A percentile compares a stretch with the other conserved stretches of the same genome.
phyloP scores from a whole-genome alignment of 2,329 filamentous ascomycete species.

The Microcyclospora pomicola region DNA sequence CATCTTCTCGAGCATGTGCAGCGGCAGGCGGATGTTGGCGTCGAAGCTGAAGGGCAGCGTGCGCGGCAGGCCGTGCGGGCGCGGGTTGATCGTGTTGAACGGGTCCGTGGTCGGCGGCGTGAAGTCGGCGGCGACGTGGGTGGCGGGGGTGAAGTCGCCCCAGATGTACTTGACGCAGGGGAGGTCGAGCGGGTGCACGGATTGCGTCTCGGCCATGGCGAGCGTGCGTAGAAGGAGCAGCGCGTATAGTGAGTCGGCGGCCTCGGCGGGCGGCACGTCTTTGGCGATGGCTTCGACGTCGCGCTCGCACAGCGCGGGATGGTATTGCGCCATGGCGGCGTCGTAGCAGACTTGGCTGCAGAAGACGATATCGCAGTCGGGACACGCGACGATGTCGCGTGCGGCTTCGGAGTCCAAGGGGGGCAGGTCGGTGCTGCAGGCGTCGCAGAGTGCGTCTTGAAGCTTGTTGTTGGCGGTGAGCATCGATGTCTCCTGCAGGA shows the following conservation, averaged over 20 bases:
- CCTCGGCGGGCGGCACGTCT: conserved; percentile 42
- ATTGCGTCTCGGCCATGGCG: conserved; percentile 47
- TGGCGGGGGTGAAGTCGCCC: conserved; percentile 41
- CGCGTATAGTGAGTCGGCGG: conserved; percentile 47
- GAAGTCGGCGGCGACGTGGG: conserved; percentile 4
- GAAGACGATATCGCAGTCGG: conserved; percentile 46
- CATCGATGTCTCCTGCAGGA: conserved; percentile 71
- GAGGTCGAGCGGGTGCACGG: conserved; percentile 44
- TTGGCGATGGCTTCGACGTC: conserved; percentile 44
- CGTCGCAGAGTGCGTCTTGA: conserved; percentile 78
- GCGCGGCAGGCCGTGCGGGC: conserved; percentile 26
- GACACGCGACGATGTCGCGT: conserved; percentile 29
- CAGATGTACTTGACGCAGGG: conserved; percentile 50
- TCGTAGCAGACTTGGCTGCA: conserved; percentile 44
- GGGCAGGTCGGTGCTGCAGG: conserved; percentile 64
- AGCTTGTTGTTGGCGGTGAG: conserved; percentile 80
- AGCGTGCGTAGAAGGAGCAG: conserved; percentile 45
- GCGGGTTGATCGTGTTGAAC: conserved; percentile 6
- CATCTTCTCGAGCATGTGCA: conserved; percentile 74
- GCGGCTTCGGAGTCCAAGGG: conserved; percentile 9
- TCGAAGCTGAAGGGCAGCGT: conserved; percentile 68
- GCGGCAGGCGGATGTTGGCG: conserved; percentile 58
- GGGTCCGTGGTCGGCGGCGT: background rate
- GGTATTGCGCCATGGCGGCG: conserved; percentile 42
- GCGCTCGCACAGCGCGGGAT: conserved; percentile 43